phyloP scores from a whole-genome alignment of 768 basidiomycete species.

The Amanita muscaria region DNA sequence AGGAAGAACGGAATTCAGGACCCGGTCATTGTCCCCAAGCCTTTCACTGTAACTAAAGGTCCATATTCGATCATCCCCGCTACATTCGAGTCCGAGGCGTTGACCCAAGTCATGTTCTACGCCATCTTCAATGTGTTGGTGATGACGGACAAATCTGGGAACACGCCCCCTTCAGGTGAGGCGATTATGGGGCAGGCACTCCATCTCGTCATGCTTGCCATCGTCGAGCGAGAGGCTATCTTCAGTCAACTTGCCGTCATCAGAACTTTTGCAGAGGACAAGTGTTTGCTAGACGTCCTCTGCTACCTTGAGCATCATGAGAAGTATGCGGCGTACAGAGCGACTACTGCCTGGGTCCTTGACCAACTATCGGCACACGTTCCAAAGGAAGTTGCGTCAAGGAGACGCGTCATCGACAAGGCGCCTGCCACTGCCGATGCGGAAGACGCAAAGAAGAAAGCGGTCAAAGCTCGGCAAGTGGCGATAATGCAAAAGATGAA shows the following conservation, averaged over 20 bases:
- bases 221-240: conserved; percentile 56
- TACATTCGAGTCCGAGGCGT: conserved; percentile 58
- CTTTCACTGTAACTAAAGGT: conserved; percentile 52
- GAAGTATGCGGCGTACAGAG: conserved; percentile 61
- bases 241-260: conserved; percentile 54
- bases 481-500: conserved; percentile 96
- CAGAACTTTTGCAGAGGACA: conserved; percentile 47
- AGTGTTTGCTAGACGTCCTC: conserved; percentile 62
- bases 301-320: conserved; percentile 74
- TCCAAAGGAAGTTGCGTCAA: conserved; percentile 45
- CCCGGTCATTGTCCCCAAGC: conserved; percentile 68
- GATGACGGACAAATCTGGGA: conserved; percentile 48
- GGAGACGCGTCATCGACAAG: conserved; percentile 35
- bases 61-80: conserved; percentile 62
- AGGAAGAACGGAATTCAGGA: conserved; percentile 53
- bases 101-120: conserved; percentile 80
- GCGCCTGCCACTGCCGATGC: conserved; percentile 33
- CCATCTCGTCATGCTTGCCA: conserved; percentile 77
- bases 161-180: conserved; percentile 71
- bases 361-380: conserved; percentile 46
- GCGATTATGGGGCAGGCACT: conserved; percentile 85
- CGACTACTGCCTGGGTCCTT: conserved; percentile 72
- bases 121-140: conserved; percentile 67
- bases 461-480: conserved; percentile 85
- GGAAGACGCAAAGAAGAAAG: conserved; percentile 69